Evolutionary conservation across 2,329 filamentous ascomycete genomes (phyloP).

Genomic region (Cercospora sesami): DNA sequence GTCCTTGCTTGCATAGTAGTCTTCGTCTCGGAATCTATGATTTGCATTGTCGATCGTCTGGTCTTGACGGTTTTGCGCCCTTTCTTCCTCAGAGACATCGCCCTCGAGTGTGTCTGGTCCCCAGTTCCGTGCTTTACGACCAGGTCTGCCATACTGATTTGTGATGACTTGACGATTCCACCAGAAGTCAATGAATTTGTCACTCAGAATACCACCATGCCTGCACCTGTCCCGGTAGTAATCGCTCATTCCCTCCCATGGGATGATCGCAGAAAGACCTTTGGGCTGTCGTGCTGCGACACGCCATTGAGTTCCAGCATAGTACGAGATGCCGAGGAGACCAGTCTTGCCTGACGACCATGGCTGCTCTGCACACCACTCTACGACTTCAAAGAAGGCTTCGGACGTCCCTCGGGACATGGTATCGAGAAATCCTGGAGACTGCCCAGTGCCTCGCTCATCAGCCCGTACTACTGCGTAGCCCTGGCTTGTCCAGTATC

Average conservation of each 20-base stretch:
- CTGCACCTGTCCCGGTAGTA: conserved; percentile 51
- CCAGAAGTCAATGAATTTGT: conserved; percentile 60
- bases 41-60: conserved; percentile 47
- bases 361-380: conserved; percentile 43
- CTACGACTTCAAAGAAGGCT: conserved; percentile 50
- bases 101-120: conserved; percentile 59
- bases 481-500: conserved; percentile 37
- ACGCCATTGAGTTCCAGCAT: conserved; percentile 47
- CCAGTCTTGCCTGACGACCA: conserved; percentile 51
- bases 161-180: conserved; percentile 66
- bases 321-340: conserved; percentile 48
- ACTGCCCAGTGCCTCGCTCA: conserved; percentile 36
- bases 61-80: conserved; percentile 49
- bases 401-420: conserved; percentile 50
- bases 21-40: conserved; percentile 61
- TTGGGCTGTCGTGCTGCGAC: conserved; percentile 47
- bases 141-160: conserved; percentile 65
- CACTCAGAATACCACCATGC: conserved; percentile 45
- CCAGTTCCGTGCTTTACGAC: conserved; percentile 52
- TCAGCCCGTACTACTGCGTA: conserved; percentile 42
- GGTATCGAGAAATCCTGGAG: conserved; percentile 45
- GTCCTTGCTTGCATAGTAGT: conserved; percentile 65
- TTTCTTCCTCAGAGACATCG: conserved; percentile 55
- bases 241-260: conserved; percentile 51
- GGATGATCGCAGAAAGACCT: conserved; percentile 47